Conservation (phyloP, 129 eudicot genomes). For the Escallonia rubra region DNA sequence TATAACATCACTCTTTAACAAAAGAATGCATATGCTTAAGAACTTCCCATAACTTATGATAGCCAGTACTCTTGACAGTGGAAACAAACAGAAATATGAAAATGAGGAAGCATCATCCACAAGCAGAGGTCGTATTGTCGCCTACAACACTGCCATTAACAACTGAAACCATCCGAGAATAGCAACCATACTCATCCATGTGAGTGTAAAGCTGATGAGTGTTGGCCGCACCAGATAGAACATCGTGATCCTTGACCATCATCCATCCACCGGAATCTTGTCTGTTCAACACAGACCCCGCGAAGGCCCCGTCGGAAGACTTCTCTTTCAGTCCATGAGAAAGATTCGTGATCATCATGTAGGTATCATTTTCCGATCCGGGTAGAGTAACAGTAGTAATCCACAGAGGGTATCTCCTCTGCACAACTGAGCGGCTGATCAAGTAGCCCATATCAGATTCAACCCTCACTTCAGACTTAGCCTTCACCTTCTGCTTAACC, state of each 20-base stretch:
- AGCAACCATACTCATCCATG: constrained; percentile 48
- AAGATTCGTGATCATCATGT: constrained; percentile 48
- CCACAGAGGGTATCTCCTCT: constrained; percentile 40
- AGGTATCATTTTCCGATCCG: constrained; percentile 31
- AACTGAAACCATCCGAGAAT: constrained; percentile 42
- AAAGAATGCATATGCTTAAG: too few relatives aligned
- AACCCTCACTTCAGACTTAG: constrained; percentile 31
- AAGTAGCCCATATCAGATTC: constrained; percentile 18
- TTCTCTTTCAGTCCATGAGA: constrained; percentile 35
- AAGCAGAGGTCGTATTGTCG: constrained; percentile 30
- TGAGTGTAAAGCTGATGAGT: constrained; percentile 41
- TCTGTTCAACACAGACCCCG: constrained; percentile 28
- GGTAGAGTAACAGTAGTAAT: constrained; percentile 23
- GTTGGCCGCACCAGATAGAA: constrained; percentile 53
- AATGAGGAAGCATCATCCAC: constrained; percentile 21
- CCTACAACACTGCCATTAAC: constrained; percentile 33
- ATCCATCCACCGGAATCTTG: constrained; percentile 65
- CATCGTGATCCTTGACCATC: constrained; percentile 60
- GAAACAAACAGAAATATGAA: background rate
- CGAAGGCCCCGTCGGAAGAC: constrained; percentile 7
- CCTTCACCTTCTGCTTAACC: constrained; percentile 41
- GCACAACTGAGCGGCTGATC: constrained; percentile 19
- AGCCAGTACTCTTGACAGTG: background rate
- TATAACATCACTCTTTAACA: too few relatives aligned
- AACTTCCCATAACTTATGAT: too few relatives aligned